Base-by-base conservation (phyloP, 2,329 filamentous ascomycete genomes). In the Dactylonectria estremocensis region DNA sequence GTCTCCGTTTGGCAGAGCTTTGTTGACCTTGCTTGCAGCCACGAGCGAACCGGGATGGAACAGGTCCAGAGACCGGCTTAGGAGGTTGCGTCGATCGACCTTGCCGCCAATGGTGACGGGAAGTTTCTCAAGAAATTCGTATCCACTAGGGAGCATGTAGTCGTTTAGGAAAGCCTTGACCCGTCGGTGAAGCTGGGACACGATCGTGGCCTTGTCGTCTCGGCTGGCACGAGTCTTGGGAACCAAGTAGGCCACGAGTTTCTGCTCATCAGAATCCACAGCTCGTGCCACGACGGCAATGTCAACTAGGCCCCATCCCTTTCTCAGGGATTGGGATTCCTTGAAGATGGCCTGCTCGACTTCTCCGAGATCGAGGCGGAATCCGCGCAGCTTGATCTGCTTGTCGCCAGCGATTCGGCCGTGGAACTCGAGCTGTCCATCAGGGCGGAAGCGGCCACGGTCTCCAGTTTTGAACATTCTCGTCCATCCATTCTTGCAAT, bases 381-480 rank as follows among this genome's bases (percentile, higher is more conserved):
- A 70, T 1, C 75, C 76, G 5, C 74, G 72, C 5, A 77, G 68
- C 64, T 78, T 78, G 68, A 77, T 70, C 60, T 84, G 80, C 6
- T 80, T 78, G 73, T 86, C 84, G 2, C 77, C 80, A 0, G 69
- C 70, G 2, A 79, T 75, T 3, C 85, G 79, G 1, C 83, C 82
- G 5, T 80, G 66, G 43, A 79, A 79, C 3, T 78, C 69, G 2
- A 86, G 56, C n/a, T 82, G 74, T 0, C 82, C 83, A 40, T 78
- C 76, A 0, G 73, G 56, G 2, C 71, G 77, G 71, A 80, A 81
- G n/a, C 76, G 79, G 4, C 78, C 83, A 1, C 72, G 61, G 68
- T 86, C 84, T 5, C 84, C 84, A 0, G 83, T 86, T 28, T 74
- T 69, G 66, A 83, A 84, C 77, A 82, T 84, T 45, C 78, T 66